Conservation (phyloP, 192 early-diverging fungal genomes). For the Backusella psychrophila region DNA sequence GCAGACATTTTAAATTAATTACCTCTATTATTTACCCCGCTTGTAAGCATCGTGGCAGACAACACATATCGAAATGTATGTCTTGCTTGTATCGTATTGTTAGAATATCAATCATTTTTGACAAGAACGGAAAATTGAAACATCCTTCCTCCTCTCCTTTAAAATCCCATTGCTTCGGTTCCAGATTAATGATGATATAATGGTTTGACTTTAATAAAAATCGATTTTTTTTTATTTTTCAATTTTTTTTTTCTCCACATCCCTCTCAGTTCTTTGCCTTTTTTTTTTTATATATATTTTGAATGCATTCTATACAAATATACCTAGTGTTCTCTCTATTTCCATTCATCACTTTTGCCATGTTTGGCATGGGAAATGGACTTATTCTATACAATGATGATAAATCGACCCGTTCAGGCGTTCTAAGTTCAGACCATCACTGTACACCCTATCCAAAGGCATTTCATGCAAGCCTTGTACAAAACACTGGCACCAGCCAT, state of each 20-base stretch:
- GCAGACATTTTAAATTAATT: no score
- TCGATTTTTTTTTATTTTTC: not conserved
- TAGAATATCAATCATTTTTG: no score
- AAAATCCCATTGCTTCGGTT: not conserved
- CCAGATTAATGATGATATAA: not conserved
- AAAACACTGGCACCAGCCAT: conserved; percentile 9
- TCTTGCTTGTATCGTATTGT: no score
- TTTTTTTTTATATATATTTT: no score
- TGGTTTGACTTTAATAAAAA: not conserved
- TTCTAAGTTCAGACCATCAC: conserved; percentile 17
- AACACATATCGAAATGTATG: no score
- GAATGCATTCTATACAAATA: not conserved
- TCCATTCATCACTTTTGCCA: not conserved
- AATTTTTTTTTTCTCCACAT: not conserved
- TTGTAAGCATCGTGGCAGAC: no score
- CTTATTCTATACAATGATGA: conserved; percentile 1
- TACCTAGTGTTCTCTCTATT: not conserved
- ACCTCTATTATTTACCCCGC: no score
- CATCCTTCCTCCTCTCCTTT: not conserved
- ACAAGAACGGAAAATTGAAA: not conserved
- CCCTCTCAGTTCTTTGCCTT: not conserved
- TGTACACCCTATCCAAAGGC: conserved; percentile 9
- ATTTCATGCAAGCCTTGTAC: conserved; percentile 9
- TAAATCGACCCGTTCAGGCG: not conserved
- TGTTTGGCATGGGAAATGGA: conserved; percentile 1